phyloP scores from a whole-genome alignment of 2,329 filamentous ascomycete genomes.

The Alternaria atra region DNA sequence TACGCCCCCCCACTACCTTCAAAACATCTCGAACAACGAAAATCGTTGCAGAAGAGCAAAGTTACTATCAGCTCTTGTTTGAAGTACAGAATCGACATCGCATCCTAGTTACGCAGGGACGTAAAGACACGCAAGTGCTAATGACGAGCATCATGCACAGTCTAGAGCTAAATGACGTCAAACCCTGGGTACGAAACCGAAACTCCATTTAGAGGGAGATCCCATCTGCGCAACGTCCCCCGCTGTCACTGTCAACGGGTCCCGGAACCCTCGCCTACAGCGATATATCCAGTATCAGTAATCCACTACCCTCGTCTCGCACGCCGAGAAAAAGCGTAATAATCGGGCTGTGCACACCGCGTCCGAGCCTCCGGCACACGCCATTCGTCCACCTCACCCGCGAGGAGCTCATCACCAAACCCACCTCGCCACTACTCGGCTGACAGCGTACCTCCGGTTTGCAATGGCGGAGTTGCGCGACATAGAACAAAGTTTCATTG shows the following conservation, averaged over 20 bases:
- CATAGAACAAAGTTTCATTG: background rate
- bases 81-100: background rate
- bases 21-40: conserved; percentile 6
- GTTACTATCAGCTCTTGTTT: background rate
- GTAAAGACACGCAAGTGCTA: background rate
- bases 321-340: background rate
- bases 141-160: background rate
- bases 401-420: background rate
- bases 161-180: conserved; percentile 2
- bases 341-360: background rate
- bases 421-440: background rate
- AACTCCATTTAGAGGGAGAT: background rate
- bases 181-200: background rate
- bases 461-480: conserved; percentile 2
- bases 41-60: conserved; percentile 1
- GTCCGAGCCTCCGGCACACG: conserved; percentile 2
- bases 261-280: background rate
- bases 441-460: background rate
- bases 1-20: background rate
- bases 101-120: background rate
- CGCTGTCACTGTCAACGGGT: conserved; percentile 9
- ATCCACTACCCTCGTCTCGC: background rate
- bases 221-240: conserved; percentile 10
- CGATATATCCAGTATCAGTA: background rate
- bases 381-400: conserved; percentile 1